Evolutionary conservation across 1,284 basidiomycete genomes (phyloP), one percentile per base, ranked within the genome.

Genomic region (Volvariella volvacea): DNA sequence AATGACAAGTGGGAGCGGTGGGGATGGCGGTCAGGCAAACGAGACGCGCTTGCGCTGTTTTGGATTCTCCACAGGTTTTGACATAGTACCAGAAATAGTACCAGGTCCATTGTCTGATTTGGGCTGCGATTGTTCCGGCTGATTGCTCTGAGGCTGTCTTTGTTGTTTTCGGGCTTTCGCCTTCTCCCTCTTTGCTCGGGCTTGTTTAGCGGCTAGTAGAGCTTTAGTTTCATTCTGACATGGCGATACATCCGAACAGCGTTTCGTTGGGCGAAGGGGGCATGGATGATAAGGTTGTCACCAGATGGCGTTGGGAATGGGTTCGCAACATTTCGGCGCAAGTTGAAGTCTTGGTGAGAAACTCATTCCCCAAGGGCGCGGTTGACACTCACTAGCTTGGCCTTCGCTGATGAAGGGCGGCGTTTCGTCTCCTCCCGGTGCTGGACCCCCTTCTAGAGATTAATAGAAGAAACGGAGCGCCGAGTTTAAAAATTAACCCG

Each of bases 321-420:
- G n/a, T n/a, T n/a, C n/a, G n/a, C n/a, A n/a, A n/a, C n/a, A n/a
- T n/a, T n/a, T n/a, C n/a, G n/a, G n/a, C n/a, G n/a, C n/a, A n/a
- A n/a, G n/a, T n/a, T n/a, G n/a, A n/a, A n/a, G n/a, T n/a, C n/a
- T n/a, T n/a, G n/a, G n/a, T n/a, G n/a, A n/a, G n/a, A n/a, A n/a
- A n/a, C n/a, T n/a, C n/a, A n/a, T n/a, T n/a, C n/a, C n/a, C n/a
- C n/a, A n/a, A n/a, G n/a, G n/a, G n/a, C n/a, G n/a, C n/a, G n/a
- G n/a, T n/a, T n/a, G n/a, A n/a, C n/a, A n/a, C 44, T 41, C 25
- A 45, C 44, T 28, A 45, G 21, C n/a, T 22, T 45, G 16, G 20
- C 16, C 34, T 33, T 41, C 20, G 44, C 40, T 31, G 44, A 45
- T 14, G 16, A 7, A n/a, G 17, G 39, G 30, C 19, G 34, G 10